Conservation (phyloP, 2,329 filamentous ascomycete species). For the Ceratocystis eucalypticola region DNA sequence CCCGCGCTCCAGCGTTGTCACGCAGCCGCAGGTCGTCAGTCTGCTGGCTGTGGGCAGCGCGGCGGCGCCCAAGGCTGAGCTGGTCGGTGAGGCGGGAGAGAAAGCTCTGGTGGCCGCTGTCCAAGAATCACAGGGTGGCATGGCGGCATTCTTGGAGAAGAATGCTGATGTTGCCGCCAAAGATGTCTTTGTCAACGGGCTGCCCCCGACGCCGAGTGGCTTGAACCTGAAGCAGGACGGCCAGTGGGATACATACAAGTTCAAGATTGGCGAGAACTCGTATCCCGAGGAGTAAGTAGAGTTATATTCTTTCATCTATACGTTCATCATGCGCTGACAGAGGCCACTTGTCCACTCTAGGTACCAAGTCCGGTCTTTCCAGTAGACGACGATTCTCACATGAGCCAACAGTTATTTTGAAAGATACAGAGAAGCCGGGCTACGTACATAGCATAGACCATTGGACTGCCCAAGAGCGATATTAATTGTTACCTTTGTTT, state of each 20-base stretch:
- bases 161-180: constrained; percentile 37
- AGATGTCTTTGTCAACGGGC: constrained; percentile 59
- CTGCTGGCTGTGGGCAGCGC: constrained; percentile 76
- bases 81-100: constrained; percentile 49
- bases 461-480: constrained; percentile 4
- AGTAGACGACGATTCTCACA: constrained; percentile 27
- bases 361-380: constrained; percentile 52
- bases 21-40: constrained; percentile 71
- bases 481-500: constrained; percentile 8
- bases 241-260: constrained; percentile 53
- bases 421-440: constrained; percentile 21
- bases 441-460: constrained; percentile 3
- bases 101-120: constrained; percentile 60
- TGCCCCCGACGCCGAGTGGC: constrained; percentile 80
- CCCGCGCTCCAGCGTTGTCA: constrained; percentile 64
- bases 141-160: constrained; percentile 42
- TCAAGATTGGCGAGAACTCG: constrained; percentile 50
- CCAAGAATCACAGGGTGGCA: constrained; percentile 55
- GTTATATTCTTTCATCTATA: background rate
- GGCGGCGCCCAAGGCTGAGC: constrained; percentile 65
- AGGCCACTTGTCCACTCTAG: constrained; percentile 26
- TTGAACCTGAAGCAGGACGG: constrained; percentile 39
- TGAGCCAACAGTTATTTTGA: constrained; percentile 19
- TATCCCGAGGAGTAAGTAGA: constrained; percentile 55
- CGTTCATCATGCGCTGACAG: constrained; percentile 24